Conservation (phyloP, 2,329 filamentous ascomycete species). For the Fusarium chaquense region DNA sequence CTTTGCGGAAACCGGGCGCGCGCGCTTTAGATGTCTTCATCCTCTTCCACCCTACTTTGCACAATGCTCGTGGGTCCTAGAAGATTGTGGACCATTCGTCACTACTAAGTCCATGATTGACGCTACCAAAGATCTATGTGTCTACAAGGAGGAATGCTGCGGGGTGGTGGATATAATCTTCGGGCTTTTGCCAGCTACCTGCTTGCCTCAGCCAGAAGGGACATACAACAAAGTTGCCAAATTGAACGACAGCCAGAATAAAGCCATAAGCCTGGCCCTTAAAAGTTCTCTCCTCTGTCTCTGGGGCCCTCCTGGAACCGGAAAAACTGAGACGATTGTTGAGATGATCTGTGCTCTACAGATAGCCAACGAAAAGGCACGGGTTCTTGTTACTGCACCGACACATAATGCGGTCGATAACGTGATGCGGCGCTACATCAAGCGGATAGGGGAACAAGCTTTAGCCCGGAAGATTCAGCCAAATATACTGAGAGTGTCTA, state of each 20-base stretch:
- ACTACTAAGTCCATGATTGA: constrained; percentile 56
- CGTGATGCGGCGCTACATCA: constrained; percentile 53
- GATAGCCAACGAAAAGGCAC: constrained; percentile 34
- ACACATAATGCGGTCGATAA: constrained; percentile 62
- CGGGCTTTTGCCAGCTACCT: background rate
- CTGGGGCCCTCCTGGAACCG: constrained; percentile 60
- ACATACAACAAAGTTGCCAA: background rate
- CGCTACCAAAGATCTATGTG: constrained; percentile 51
- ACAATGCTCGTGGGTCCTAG: constrained; percentile 54
- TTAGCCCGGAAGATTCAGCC: background rate
- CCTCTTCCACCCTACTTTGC: constrained; percentile 53
- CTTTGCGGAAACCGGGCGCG: constrained; percentile 43
- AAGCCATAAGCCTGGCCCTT: constrained; percentile 42
- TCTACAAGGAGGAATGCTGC: constrained; percentile 49
- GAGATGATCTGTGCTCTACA: constrained; percentile 54
- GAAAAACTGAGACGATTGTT: constrained; percentile 59
- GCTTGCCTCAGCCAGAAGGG: accelerated
- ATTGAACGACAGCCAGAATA: constrained; percentile 36
- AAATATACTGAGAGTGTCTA: constrained; percentile 7
- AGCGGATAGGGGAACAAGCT: constrained; percentile 1
- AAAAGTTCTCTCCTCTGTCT: constrained; percentile 53
- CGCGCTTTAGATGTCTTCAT: constrained; percentile 55
- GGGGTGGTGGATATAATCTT: constrained; percentile 44
- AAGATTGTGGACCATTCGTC: constrained; percentile 57
- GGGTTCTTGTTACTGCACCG: constrained; percentile 56